Evolutionary conservation across 257 asterid species (phyloP).

Genomic region (Petunia secreta): DNA sequence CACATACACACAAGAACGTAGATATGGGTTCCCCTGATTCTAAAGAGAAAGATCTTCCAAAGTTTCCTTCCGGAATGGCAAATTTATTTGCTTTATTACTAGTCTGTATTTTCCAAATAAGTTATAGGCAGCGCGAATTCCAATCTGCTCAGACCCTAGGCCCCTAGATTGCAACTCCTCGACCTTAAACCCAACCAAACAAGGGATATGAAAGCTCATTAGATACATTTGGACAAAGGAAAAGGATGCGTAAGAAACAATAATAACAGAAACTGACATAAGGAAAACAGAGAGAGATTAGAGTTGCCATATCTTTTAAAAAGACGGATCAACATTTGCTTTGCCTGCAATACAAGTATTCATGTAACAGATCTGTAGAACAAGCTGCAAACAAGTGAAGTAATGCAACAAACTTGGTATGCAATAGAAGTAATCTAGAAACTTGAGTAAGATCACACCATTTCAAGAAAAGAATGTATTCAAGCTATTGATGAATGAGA

Average conservation of each 20-base stretch:
- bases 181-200: conserved; percentile 4
- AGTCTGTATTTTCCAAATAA: neutral
- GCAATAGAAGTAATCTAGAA: conserved; percentile 1
- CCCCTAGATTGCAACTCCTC: neutral
- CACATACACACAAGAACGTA: neutral
- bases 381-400: neutral
- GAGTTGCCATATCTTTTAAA: neutral
- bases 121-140: neutral
- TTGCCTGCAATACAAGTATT: neutral
- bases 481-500: neutral
- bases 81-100: neutral
- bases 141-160: neutral
- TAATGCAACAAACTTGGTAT: neutral
- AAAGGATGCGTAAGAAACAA: neutral
- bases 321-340: neutral
- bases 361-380: neutral
- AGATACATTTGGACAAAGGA: neutral
- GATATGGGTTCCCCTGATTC: neutral
- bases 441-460: neutral
- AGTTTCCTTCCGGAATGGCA: conserved; percentile 2
- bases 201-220: neutral
- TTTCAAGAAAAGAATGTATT: neutral
- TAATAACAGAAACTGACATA: neutral
- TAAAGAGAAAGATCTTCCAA: neutral
- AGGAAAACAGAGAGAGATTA: neutral